phyloP scores from a whole-genome alignment of 2,329 filamentous ascomycete species.

The Diaporthe citriasiana region DNA sequence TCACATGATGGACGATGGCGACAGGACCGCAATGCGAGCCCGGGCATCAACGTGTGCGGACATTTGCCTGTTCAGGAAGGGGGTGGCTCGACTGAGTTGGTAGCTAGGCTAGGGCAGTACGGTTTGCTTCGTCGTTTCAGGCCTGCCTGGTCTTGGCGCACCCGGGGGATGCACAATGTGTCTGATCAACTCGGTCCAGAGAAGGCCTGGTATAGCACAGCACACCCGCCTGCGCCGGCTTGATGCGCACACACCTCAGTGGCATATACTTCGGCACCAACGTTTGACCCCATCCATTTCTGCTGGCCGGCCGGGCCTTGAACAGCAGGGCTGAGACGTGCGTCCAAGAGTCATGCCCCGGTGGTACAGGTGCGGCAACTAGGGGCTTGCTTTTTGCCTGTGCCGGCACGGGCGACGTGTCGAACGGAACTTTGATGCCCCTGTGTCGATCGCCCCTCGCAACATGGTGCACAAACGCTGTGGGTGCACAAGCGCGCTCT shows the following conservation, averaged over 20 bases:
- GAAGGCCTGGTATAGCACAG: no score
- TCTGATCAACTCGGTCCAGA: no score
- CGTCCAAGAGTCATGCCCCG: constrained; percentile 32
- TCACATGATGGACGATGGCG: neutral
- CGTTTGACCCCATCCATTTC: constrained; percentile 17
- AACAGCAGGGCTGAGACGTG: constrained; percentile 30
- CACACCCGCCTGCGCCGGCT: no score
- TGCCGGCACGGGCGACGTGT: constrained; percentile 21
- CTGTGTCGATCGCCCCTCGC: constrained; percentile 21
- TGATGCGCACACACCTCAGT: neutral
- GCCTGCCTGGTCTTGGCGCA: constrained; percentile 9
- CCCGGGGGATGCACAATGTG: constrained; percentile 13
- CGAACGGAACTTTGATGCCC: constrained; percentile 15
- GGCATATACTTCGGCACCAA: constrained; percentile 17
- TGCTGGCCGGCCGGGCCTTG: constrained; percentile 19
- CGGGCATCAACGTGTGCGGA: neutral
- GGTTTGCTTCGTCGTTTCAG: constrained; percentile 25
- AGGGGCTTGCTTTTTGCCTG: constrained; percentile 26
- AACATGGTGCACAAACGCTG: no score
- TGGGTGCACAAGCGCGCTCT: neutral
- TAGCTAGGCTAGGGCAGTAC: neutral
- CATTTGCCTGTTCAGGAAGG: neutral
- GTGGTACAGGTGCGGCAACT: constrained; percentile 22
- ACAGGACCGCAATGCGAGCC: neutral
- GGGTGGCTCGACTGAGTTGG: no score